Conservation (phyloP, 2,329 filamentous ascomycete genomes). For the Lachnum nothofagi region DNA sequence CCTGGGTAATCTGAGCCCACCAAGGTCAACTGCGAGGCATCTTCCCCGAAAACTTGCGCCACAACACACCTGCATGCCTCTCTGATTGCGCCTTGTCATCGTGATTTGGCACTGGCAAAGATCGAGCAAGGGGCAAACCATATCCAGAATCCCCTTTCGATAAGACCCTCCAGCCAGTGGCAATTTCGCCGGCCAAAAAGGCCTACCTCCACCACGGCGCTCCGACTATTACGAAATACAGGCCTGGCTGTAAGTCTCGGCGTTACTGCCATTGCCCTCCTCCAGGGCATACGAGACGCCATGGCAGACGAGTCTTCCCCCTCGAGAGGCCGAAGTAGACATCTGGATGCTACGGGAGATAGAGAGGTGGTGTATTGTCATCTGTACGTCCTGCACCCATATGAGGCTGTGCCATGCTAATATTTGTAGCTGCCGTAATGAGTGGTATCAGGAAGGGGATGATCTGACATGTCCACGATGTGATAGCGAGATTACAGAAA, state of each 20-base stretch:
- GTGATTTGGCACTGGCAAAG: not conserved
- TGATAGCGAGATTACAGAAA: slow-evolving; percentile 72
- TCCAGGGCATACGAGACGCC: slow-evolving; percentile 44
- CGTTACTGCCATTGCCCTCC: slow-evolving; percentile 52
- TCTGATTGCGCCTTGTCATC: slow-evolving; percentile 12
- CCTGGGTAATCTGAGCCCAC: not conserved
- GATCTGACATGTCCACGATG: slow-evolving; percentile 74
- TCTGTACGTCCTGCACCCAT: too few relatives aligned
- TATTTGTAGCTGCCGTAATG: slow-evolving; percentile 67
- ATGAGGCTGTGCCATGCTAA: too few relatives aligned
- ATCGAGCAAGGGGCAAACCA: not conserved
- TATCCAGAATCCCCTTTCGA: not conserved
- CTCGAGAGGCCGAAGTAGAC: slow-evolving; percentile 25
- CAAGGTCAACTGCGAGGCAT: slow-evolving; percentile 16
- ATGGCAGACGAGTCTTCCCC: slow-evolving; percentile 30
- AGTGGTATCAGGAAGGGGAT: slow-evolving; percentile 73
- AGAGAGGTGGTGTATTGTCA: slow-evolving; percentile 84
- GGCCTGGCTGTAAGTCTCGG: slow-evolving; percentile 56
- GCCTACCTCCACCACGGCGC: slow-evolving; percentile 45
- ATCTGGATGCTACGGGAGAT: slow-evolving; percentile 46
- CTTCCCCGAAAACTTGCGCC: slow-evolving; percentile 10
- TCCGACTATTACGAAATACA: slow-evolving; percentile 47
- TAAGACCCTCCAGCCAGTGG: not conserved
- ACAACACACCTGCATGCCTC: slow-evolving; percentile 6
- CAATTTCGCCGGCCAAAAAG: slow-evolving; percentile 1